Conservation (phyloP, 441 rosid genomes). For the Populus hybrid region DNA sequence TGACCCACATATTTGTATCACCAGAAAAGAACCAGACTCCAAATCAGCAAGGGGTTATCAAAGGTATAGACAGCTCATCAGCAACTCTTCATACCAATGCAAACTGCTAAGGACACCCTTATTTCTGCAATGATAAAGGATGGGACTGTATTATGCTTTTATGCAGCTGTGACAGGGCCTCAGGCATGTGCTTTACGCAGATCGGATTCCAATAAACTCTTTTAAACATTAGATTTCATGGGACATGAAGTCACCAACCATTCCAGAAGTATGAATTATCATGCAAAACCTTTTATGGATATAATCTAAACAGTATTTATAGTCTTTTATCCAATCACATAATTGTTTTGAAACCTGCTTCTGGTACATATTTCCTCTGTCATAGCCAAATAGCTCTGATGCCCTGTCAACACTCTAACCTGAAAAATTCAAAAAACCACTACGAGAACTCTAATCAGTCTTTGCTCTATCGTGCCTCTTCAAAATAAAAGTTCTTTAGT, state of each 20-base stretch:
- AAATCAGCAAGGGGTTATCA: neutral
- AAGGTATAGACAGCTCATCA: neutral
- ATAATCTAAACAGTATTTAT: neutral
- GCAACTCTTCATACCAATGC: neutral
- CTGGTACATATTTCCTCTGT: neutral
- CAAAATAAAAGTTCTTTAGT: neutral
- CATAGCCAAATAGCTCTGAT: neutral
- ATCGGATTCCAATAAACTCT: neutral
- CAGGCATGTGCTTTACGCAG: neutral
- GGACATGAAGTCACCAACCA: neutral
- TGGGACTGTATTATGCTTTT: neutral
- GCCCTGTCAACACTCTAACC: neutral
- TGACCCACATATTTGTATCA: neutral
- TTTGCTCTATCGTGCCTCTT: neutral
- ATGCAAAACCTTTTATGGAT: neutral
- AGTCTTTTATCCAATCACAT: neutral
- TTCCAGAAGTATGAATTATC: neutral
- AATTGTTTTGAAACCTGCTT: neutral
- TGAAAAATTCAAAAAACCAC: neutral
- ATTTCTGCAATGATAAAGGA: neutral
- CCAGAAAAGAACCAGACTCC: neutral
- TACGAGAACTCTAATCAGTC: neutral
- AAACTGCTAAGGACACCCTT: neutral
- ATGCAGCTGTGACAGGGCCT: neutral
- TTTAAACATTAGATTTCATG: neutral